These are phyloP conservation scores for Neocatenulostroma microsporum DNA, from an alignment of 2,329 filamentous ascomycete genomes.

Conservation along the genomic window DNA sequence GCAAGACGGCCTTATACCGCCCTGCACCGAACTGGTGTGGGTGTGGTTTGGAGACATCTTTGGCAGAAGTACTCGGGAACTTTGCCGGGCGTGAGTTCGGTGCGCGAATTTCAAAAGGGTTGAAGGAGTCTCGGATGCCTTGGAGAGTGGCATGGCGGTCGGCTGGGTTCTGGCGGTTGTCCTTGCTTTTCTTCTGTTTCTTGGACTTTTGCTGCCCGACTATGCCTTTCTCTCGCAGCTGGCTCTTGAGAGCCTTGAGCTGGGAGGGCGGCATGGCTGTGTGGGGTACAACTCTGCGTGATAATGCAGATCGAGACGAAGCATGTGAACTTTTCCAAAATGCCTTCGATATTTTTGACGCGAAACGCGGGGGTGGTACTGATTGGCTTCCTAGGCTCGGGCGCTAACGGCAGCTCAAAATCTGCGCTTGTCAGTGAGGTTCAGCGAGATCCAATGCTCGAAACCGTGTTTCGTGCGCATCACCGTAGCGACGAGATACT, in stretches of 20 bases:
- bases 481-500: too few species aligned
- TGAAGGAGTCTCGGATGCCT: slow-evolving; percentile 89
- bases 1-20: slow-evolving; percentile 49
- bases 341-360: too few species aligned
- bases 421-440: too few species aligned
- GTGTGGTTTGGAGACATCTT: too few species aligned
- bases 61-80: slow-evolving; percentile 55
- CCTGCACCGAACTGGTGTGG: slow-evolving; percentile 26
- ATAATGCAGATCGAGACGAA: neutral
- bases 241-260: slow-evolving; percentile 89
- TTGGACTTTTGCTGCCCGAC: slow-evolving; percentile 90
- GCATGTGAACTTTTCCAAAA: neutral
- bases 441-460: too few species aligned
- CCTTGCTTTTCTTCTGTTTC: slow-evolving; percentile 70
- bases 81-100: slow-evolving; percentile 60
- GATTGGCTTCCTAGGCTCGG: too few species aligned
- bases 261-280: slow-evolving; percentile 81
- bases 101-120: slow-evolving; percentile 86
- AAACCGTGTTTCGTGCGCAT: too few species aligned
- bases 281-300: too few species aligned
- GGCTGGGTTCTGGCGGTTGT: slow-evolving; percentile 49
- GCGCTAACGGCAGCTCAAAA: too few species aligned
- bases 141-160: slow-evolving; percentile 72
- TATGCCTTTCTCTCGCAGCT: slow-evolving; percentile 80
- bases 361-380: too few species aligned